A percentile compares a stretch with the other conserved stretches of the same genome.
Evolutionary conservation across 2,329 filamentous ascomycete species (phyloP).

Genomic region (Aspergillus aculeatus): DNA sequence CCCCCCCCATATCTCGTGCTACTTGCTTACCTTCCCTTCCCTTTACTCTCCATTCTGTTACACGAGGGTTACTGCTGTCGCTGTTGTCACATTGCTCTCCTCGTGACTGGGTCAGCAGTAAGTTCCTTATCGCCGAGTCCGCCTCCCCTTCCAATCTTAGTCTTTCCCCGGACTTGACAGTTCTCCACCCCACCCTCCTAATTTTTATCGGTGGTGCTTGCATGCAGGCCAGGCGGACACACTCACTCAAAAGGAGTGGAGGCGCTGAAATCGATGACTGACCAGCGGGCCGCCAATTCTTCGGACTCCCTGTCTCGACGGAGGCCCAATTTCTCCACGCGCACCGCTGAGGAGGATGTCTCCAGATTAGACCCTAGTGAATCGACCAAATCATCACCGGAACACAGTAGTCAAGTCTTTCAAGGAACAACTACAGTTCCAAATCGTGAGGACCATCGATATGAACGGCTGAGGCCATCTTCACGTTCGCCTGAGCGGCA

Average conservation of each 20-base stretch:
- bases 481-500: slow-evolving; percentile 15
- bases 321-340: slow-evolving; percentile 41
- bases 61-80: not conserved
- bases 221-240: slow-evolving; percentile 4
- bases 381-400: slow-evolving; percentile 19
- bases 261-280: slow-evolving; percentile 23
- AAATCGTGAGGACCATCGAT: slow-evolving; percentile 24
- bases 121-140: not conserved
- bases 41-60: not conserved
- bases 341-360: slow-evolving; percentile 39
- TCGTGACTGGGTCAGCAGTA: not conserved
- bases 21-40: not conserved
- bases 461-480: slow-evolving; percentile 25
- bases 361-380: slow-evolving; percentile 36
- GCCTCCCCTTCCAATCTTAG: not conserved
- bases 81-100: not conserved
- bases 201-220: not conserved
- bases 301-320: slow-evolving; percentile 33
- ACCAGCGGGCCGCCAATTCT: slow-evolving; percentile 18
- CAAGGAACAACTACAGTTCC: slow-evolving; percentile 22
- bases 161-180: not conserved
- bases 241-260: slow-evolving; percentile 4
- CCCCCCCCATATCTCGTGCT: too few relatives aligned
- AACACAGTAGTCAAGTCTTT: slow-evolving; percentile 24
- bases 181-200: not conserved